Evolutionary conservation across 805 yeast genomes (phyloP), one percentile per base, ranked within the genome.

Genomic region (Metschnikowia gruessii): DNA sequence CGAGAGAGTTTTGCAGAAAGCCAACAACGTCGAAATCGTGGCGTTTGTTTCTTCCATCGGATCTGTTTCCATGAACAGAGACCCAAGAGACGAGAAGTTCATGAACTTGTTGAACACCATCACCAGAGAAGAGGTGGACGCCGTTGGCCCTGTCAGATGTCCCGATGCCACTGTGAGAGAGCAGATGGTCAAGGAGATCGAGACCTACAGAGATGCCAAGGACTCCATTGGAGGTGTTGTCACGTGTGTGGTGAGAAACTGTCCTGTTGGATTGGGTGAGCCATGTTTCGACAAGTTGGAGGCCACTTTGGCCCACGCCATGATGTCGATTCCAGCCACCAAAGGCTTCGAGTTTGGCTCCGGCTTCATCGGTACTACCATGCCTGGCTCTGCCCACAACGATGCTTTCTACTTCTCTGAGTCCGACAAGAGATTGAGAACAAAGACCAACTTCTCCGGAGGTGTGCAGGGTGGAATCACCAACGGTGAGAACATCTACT

Each of bases 391-490:
- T 12, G 68, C 85, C 69, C 99, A 94, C 74, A 94, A 94, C 60
- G 99, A 94, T 69, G 77, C 91, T 28, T 94, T 94, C 64, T 73
- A 70, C 61, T 76, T 66, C 53, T 88, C 82, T 58, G 81, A 75
- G 48, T 74, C 74, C 21, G 64, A 77, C 11, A 81, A 83, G 22
- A 77, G 76, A 60, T 75, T 94, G 63, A 85, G 92, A 68, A 94
- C 99, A 21, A 76, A 66, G 58, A 91, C 98, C 16, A 94, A 94
- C 74, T 83, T 85, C 69, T 87, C 96, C 15, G 99, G 98, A 59
- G 99, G 99, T 71, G 81, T 90, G 53, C 99, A 94, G 75, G 99
- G 99, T 62, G 99, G 99, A 63, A 94, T 94, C 63, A 74, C 96
- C 43, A 94, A 94, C 64, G 99, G 99, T 58, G 99, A 94, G 69